A percentile compares a stretch with the other conserved stretches of the same genome.
These are phyloP conservation scores for Citrullus mucosospermus DNA, from an alignment of 306 rosid genomes.

Conservation along the genomic window DNA sequence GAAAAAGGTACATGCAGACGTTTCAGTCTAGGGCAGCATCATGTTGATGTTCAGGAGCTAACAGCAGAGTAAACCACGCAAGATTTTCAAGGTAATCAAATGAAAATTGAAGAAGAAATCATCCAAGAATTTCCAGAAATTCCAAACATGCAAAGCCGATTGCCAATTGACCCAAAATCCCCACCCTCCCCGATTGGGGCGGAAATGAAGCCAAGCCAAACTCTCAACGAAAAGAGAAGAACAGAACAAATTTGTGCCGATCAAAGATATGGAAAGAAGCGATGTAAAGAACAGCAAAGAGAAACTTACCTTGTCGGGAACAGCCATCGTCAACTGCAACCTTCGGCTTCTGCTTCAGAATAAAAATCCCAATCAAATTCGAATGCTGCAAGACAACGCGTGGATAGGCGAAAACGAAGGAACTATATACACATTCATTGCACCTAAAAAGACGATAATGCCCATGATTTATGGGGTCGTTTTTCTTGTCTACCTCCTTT, in stretches of 20 bases:
- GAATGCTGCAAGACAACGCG: not conserved
- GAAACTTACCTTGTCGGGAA: not conserved
- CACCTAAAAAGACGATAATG: not conserved
- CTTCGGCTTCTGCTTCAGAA: not conserved
- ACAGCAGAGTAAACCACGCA: not conserved
- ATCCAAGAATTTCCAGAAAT: not conserved
- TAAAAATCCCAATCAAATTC: not conserved
- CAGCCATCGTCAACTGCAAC: not conserved
- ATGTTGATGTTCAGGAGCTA: not conserved
- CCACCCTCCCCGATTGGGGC: not conserved
- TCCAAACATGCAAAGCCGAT: not conserved
- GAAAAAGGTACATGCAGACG: not conserved
- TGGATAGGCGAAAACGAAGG: not conserved
- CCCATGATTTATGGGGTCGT: not conserved
- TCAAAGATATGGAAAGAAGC: not conserved
- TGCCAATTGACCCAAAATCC: not conserved
- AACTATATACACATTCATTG: not conserved
- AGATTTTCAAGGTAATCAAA: not conserved
- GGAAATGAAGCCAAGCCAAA: not conserved
- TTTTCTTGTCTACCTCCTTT: not conserved
- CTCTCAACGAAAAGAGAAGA: not conserved
- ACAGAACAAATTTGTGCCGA: not conserved
- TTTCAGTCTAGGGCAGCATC: not conserved
- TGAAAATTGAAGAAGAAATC: not conserved
- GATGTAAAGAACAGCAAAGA: not conserved